These are phyloP conservation scores for Tagetes patula DNA, from an alignment of 129 eudicot species.

Conservation along the genomic window DNA sequence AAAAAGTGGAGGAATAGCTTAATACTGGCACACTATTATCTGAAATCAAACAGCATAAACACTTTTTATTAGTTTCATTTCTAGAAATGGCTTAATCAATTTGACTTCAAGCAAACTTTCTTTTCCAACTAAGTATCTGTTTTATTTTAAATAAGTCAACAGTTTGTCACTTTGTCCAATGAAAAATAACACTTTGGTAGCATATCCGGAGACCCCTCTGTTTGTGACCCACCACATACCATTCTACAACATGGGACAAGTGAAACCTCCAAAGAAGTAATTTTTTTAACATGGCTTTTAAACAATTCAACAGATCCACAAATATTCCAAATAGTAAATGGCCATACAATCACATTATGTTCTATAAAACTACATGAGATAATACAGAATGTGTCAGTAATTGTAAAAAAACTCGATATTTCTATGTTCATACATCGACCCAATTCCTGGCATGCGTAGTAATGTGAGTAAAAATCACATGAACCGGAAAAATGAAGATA, in stretches of 20 bases:
- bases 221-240: conserved; percentile 10
- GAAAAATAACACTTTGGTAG: conserved; percentile 20
- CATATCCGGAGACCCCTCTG: conserved; percentile 12
- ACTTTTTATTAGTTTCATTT: conserved; percentile 12
- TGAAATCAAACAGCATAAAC: conserved; percentile 8
- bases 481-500: background rate
- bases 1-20: background rate
- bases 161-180: conserved; percentile 6
- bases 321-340: conserved; percentile 3
- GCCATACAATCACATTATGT: conserved; percentile 5
- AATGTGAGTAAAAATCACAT: background rate
- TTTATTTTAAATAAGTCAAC: conserved; percentile 13
- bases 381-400: background rate
- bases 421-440: background rate
- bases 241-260: conserved; percentile 22
- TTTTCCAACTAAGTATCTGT: background rate
- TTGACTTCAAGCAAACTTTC: conserved; percentile 2
- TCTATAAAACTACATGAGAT: background rate
- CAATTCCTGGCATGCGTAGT: background rate
- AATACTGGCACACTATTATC: background rate
- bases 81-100: background rate
- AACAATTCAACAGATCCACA: background rate
- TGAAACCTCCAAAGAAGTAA: background rate
- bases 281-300: conserved; percentile 15
- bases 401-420: background rate